Conservation (phyloP, 345 rosid genomes). For the Citrus maxima region DNA sequence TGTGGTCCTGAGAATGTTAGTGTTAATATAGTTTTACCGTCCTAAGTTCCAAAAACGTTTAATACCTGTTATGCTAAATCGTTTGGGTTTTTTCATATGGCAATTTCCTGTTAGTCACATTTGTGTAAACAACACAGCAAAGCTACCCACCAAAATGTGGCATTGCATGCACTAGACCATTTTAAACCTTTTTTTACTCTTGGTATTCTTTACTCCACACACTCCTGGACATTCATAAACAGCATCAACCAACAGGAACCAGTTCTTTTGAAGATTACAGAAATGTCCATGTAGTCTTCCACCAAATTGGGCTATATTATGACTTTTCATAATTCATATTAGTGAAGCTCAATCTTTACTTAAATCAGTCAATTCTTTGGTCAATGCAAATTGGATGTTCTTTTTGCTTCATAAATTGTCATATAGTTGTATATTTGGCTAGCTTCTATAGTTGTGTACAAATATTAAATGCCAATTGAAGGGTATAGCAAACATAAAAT, state of each 20-base stretch:
- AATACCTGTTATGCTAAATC: background rate
- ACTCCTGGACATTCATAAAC: background rate
- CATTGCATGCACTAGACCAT: background rate
- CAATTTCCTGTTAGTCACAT: background rate
- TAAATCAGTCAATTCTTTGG: background rate
- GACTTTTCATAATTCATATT: background rate
- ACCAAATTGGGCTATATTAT: background rate
- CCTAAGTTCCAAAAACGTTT: background rate
- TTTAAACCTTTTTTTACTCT: background rate
- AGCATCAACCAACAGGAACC: background rate
- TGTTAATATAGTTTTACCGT: background rate
- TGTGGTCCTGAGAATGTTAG: background rate
- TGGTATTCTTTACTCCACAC: background rate
- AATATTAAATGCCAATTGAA: background rate
- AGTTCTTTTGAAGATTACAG: background rate
- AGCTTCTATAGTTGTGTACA: background rate
- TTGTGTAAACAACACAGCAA: background rate
- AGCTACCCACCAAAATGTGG: background rate
- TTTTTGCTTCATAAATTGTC: background rate
- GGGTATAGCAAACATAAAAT: background rate
- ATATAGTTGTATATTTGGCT: background rate
- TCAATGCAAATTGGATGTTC: background rate
- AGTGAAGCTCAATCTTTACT: background rate
- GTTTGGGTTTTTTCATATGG: background rate
- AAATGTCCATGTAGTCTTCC: background rate